phyloP scores from a whole-genome alignment of 1,284 basidiomycete species.

The Spongiforma sp. region DNA sequence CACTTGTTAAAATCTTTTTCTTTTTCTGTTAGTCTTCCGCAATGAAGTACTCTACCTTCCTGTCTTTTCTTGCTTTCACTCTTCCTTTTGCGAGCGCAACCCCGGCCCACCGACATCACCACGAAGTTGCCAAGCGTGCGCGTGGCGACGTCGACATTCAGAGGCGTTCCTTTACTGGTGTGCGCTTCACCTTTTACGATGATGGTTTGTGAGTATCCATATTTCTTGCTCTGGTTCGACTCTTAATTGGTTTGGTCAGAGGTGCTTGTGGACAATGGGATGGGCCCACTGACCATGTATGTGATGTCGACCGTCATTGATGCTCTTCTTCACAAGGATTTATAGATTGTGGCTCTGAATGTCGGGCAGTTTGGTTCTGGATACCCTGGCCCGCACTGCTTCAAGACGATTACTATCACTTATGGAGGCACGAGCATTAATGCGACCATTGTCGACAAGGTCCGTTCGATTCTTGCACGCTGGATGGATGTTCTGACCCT shows the following conservation, averaged over 20 bases:
- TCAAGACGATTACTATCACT: slow-evolving; percentile 64
- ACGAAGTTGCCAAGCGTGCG: slow-evolving; percentile 48
- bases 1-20: slow-evolving; percentile 26
- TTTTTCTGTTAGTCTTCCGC: background rate
- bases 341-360: slow-evolving; percentile 52
- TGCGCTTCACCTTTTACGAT: slow-evolving; percentile 57
- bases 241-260: slow-evolving; percentile 34
- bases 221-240: background rate
- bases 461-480: slow-evolving; percentile 28
- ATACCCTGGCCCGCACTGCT: slow-evolving; percentile 67
- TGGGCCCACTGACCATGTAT: slow-evolving; percentile 51
- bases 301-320: slow-evolving; percentile 29
- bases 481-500: slow-evolving; percentile 2
- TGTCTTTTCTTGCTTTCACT: slow-evolving; percentile 39
- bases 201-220: slow-evolving; percentile 54
- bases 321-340: slow-evolving; percentile 10
- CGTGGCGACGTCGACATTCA: slow-evolving; percentile 42
- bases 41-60: slow-evolving; percentile 31
- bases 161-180: slow-evolving; percentile 39
- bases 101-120: slow-evolving; percentile 42
- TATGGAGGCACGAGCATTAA: slow-evolving; percentile 60
- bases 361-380: slow-evolving; percentile 56
- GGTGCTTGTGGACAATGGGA: slow-evolving; percentile 61
- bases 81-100: slow-evolving; percentile 44
- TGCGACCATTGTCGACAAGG: slow-evolving; percentile 73